phyloP scores from a whole-genome alignment of 306 rosid genomes.

The Dryas drummondii region DNA sequence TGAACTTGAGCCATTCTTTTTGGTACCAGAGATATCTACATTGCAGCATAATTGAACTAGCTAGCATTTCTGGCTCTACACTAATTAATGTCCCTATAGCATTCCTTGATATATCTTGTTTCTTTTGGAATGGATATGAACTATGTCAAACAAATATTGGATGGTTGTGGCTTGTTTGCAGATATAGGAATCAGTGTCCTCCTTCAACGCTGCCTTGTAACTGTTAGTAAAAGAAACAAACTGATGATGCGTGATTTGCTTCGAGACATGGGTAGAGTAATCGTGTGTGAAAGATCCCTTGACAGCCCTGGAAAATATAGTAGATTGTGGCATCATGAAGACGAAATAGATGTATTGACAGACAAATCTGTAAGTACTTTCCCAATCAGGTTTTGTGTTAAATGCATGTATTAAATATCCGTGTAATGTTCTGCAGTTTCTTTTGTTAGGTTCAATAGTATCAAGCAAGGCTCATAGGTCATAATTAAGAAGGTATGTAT shows the following conservation, averaged over 20 bases:
- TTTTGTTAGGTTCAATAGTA: no score
- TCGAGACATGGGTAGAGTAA: slow-evolving; percentile 46
- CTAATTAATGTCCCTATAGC: background rate
- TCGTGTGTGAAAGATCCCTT: slow-evolving; percentile 20
- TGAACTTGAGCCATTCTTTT: no score
- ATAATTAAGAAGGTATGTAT: no score
- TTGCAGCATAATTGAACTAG: no score
- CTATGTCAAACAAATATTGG: no score
- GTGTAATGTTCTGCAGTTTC: background rate
- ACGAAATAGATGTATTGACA: background rate
- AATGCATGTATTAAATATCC: background rate
- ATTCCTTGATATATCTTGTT: slow-evolving; percentile 42
- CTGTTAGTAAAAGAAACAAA: background rate
- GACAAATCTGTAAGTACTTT: background rate
- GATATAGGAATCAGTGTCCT: slow-evolving; percentile 30
- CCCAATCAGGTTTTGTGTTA: background rate
- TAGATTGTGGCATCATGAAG: slow-evolving; percentile 4
- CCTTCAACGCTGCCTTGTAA: slow-evolving; percentile 25
- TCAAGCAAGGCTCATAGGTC: no score
- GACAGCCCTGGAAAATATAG: slow-evolving; percentile 17
- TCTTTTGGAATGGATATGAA: slow-evolving; percentile 30
- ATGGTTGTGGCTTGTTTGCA: no score
- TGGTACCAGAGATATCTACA: no score
- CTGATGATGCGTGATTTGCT: slow-evolving; percentile 18
- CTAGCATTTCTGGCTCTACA: no score